Percentiles rank a stretch among this genome's conserved stretches.
Evolutionary conservation across 352 stramenopile genomes (phyloP).

Genomic region (Peronospora destructor): DNA sequence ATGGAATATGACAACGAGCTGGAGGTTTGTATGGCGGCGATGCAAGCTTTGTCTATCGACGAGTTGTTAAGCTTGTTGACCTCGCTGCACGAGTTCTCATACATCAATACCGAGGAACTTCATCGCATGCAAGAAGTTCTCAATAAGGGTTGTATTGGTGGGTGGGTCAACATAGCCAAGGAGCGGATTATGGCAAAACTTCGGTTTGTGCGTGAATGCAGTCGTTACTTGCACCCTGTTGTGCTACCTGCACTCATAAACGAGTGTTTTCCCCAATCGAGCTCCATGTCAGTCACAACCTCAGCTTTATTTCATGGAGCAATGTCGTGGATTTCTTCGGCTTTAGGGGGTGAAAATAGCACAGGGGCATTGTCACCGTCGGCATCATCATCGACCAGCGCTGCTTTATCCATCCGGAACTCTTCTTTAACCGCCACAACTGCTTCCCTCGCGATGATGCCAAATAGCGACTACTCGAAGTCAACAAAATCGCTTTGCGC

Average conservation of each 20-base stretch:
- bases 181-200: slow-evolving; percentile 57
- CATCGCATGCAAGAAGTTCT: slow-evolving; percentile 69
- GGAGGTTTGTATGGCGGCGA: slow-evolving; percentile 64
- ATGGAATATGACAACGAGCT: slow-evolving; percentile 45
- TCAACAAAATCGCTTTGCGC: slow-evolving; percentile 48
- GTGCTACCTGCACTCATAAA: slow-evolving; percentile 59
- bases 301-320: slow-evolving; percentile 50
- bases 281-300: slow-evolving; percentile 40
- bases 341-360: slow-evolving; percentile 34
- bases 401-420: slow-evolving; percentile 41
- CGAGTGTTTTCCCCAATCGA: slow-evolving; percentile 46
- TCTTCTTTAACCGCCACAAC: slow-evolving; percentile 46
- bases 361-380: slow-evolving; percentile 27
- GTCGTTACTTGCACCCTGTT: slow-evolving; percentile 53
- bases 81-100: slow-evolving; percentile 59
- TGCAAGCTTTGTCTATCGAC: slow-evolving; percentile 58
- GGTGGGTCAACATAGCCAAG: slow-evolving; percentile 69
- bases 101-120: slow-evolving; percentile 67
- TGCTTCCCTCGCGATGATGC: slow-evolving; percentile 42
- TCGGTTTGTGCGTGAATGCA: slow-evolving; percentile 71
- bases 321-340: slow-evolving; percentile 56
- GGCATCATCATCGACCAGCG: slow-evolving; percentile 32
- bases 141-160: slow-evolving; percentile 74
- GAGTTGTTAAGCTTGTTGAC: slow-evolving; percentile 54
- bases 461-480: slow-evolving; percentile 36